phyloP scores from a whole-genome alignment of 2,329 filamentous ascomycete species.

The Colletotrichum limetticola region DNA sequence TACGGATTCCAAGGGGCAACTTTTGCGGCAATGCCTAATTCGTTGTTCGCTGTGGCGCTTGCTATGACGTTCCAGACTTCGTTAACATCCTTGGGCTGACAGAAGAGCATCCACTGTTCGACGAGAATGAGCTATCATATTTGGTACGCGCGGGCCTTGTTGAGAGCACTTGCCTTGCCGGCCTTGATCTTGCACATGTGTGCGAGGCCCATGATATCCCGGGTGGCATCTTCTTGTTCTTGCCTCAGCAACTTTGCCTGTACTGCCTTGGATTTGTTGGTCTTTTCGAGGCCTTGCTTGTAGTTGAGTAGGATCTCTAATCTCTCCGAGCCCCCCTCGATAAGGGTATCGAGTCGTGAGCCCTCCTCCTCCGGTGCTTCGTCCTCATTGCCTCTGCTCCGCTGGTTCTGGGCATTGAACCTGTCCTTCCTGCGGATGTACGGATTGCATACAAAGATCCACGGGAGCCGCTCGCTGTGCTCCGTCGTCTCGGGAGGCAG shows the following conservation, averaged over 20 bases:
- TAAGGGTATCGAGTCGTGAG: conserved; percentile 59
- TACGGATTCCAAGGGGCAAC: conserved; percentile 65
- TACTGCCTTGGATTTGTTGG: conserved; percentile 45
- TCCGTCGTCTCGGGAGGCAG: conserved; percentile 74
- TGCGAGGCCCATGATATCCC: conserved; percentile 71
- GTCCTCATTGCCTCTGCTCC: conserved; percentile 57
- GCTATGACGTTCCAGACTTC: conserved; percentile 75
- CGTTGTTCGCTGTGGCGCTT: conserved; percentile 72
- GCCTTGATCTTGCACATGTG: conserved; percentile 65
- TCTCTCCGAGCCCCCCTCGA: conserved; percentile 62
- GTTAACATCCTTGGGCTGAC: conserved; percentile 63
- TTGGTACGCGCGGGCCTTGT: neutral
- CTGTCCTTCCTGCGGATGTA: conserved; percentile 54
- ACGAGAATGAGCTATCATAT: neutral
- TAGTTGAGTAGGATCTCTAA: conserved; percentile 59
- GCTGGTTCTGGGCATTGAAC: conserved; percentile 46
- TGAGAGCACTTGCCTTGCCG: conserved; percentile 68
- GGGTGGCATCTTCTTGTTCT: conserved; percentile 59
- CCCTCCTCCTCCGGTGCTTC: conserved; percentile 59
- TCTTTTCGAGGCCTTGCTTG: conserved; percentile 56
- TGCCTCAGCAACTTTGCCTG: conserved; percentile 60
- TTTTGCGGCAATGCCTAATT: conserved; percentile 79
- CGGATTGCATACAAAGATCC: conserved; percentile 81
- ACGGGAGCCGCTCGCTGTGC: conserved; percentile 58
- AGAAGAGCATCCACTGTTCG: conserved; percentile 80